Evolutionary conservation across 139 green algal genomes (phyloP), one percentile per base, ranked within the genome.

Genomic region (Chlorella sorokiniana): DNA sequence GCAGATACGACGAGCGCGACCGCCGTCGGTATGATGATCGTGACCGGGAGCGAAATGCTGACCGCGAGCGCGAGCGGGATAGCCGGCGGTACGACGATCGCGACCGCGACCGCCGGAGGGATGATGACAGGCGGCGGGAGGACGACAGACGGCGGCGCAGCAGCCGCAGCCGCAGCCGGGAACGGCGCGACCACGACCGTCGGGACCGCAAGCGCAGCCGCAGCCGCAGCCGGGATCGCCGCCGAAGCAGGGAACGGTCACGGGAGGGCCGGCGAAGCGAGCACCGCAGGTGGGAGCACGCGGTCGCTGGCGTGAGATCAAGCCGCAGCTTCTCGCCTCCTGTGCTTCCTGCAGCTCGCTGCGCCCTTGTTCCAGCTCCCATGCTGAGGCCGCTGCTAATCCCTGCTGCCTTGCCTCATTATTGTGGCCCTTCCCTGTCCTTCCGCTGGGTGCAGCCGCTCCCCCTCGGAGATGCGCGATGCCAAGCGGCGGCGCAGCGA

Each of bases 11-110:
- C 11, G 37, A 35, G 40, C 23, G 40, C 67, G 33, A 20, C 65
- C 62, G 69, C 44, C 42, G 31, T 4, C 37, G 59, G 59, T 31
- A 54, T 69, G 73, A 79, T 56, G 48, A 56, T 16, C 48, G 48
- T 56, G 48, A 56, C 48, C 48, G 67, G 18, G 72, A 79, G 35
- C 31, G 72, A 75, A 33, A 74, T 63, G 18, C 68, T 9, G 72
- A 48, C 77, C 71, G 68, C 22, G 80, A 81, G 18, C 88, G 68
- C 52, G 62, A 82, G 31, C 45, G 71, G 20, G 71, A 76, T 6
- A 6, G 62, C 62, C 38, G 62, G 65, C 65, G 65, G 37, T 20
- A 44, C 20, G 65, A 72, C 20, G 35, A 48, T 27, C 25, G 83
- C 22, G 51, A 35, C 62, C 83, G 73, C 42, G 83, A 81, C 0